These are phyloP conservation scores for Erigeron philadelphicus DNA, from an alignment of 140 eudicot genomes.

Conservation along the genomic window DNA sequence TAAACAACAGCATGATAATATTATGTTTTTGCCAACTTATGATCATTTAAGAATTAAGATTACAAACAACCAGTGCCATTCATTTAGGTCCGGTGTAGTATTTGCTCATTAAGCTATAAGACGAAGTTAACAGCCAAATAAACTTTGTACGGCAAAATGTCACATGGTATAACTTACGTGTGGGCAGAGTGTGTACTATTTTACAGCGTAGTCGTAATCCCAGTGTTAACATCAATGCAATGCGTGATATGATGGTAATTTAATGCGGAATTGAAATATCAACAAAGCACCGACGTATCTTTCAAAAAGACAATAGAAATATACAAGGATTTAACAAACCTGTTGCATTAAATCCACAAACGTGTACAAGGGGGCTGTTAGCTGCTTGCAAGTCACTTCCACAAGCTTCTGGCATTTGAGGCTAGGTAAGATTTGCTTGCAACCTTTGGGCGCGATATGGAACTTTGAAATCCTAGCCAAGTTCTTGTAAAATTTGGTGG, in stretches of 20 bases:
- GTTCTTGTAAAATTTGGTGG: constrained; percentile 66
- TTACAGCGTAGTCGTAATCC: not conserved
- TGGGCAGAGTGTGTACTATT: not conserved
- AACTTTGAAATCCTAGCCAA: constrained; percentile 67
- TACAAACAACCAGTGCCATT: not conserved
- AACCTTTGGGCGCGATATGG: constrained; percentile 64
- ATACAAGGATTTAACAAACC: constrained; percentile 35
- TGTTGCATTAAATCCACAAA: constrained; percentile 57
- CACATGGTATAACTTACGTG: not conserved
- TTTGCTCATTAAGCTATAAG: not conserved
- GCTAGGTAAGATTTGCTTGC: constrained; percentile 61
- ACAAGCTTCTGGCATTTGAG: constrained; percentile 66
- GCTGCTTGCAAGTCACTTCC: constrained; percentile 68
- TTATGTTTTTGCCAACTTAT: constrained; percentile 7
- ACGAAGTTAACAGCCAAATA: not conserved
- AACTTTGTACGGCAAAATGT: not conserved
- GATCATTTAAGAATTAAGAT: too few relatives aligned
- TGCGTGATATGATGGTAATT: not conserved
- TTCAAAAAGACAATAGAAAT: not conserved
- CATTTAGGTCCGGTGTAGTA: not conserved
- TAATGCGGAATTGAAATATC: not conserved
- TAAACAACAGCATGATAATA: not conserved
- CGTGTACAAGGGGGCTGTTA: constrained; percentile 64
- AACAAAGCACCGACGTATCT: not conserved
- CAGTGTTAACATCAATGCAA: not conserved